Base-by-base conservation (phyloP, 1,139 yeast species). In the Starmera stellimalicola region DNA sequence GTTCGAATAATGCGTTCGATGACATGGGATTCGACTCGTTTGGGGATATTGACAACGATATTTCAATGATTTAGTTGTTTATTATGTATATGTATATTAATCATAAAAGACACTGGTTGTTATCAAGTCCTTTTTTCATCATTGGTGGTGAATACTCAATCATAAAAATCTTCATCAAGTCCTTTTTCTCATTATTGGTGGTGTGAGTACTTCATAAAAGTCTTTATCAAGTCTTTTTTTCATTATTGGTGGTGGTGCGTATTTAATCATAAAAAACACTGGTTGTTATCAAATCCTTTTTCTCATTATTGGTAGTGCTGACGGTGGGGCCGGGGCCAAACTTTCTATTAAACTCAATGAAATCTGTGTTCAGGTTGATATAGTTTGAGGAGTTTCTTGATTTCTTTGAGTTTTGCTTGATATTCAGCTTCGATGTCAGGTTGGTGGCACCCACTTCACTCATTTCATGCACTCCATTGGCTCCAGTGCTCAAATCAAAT, bases 21-120 rank as follows among this genome's bases (percentile, higher is more conserved):
- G 44, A 41, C 19, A 33, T 41, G 15, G 43, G 41, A 31, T 43
- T 43, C 29, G 43, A 37, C 22, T 37, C 37, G 32, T 41, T 43
- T 33, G 46, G 41, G 11, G 12, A 33, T 19, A 34, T 37, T 31
- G 39, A 33, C 16, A 14, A 25, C 16, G 4, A 12, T 8, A 24
- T 24, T 8, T 24, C 9, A 9, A 12, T 8, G 9, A 24, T 8
- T 7, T 24, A 9, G 15, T 7, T 24, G 14, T 24, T 7, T n/a
- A 24, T 7, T 24, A 15, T 7, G 14, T n/a, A 8, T 7, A 24
- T 24, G 9, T 8, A 9, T n/a, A 12, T 8, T 11, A 12, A 25
- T 25, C 15, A 25, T 15, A 25, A 6, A 25, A 12, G 8, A 25
- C 29, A 15, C 29, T 26, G 18, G n/a, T 15, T 17, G 16, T 26